phyloP scores from a whole-genome alignment of 192 early-diverging fungal species.

The Backusella australiensis region DNA sequence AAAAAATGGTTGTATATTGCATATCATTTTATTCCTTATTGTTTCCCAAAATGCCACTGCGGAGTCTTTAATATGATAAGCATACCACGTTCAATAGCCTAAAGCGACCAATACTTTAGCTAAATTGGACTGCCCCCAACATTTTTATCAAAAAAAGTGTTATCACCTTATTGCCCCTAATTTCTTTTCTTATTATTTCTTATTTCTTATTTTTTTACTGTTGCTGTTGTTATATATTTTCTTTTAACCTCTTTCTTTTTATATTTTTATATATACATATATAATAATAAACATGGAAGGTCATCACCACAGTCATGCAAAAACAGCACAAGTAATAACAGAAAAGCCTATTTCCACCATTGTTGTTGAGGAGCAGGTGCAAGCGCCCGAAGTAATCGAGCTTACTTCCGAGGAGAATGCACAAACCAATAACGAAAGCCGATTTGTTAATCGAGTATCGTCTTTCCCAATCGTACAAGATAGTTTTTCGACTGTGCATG shows the following conservation, averaged over 20 bases:
- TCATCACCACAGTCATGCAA: not conserved
- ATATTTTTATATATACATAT: not conserved
- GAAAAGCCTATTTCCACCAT: not conserved
- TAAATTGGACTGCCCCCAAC: constrained; percentile 3
- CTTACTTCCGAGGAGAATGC: not conserved
- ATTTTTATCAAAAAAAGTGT: not conserved
- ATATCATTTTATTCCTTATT: not conserved
- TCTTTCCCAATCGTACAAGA: constrained; percentile 34
- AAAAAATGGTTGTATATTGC: not conserved
- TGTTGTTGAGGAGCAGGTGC: not conserved
- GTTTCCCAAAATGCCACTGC: constrained; percentile 5
- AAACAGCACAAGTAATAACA: not conserved
- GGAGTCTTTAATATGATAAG: constrained; percentile 5
- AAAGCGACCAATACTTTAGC: constrained; percentile 8
- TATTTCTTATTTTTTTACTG: not conserved
- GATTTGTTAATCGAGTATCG: constrained; percentile 29
- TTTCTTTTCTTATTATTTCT: not conserved
- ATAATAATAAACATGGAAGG: not conserved
- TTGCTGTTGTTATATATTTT: not conserved
- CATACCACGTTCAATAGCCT: constrained; percentile 3
- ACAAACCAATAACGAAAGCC: not conserved
- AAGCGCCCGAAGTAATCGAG: not conserved
- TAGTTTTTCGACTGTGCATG: constrained; percentile 20
- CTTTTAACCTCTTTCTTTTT: not conserved
- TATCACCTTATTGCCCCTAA: not conserved